phyloP scores from a whole-genome alignment of 2,329 filamentous ascomycete species.

The Cladosporium cucumerinum region DNA sequence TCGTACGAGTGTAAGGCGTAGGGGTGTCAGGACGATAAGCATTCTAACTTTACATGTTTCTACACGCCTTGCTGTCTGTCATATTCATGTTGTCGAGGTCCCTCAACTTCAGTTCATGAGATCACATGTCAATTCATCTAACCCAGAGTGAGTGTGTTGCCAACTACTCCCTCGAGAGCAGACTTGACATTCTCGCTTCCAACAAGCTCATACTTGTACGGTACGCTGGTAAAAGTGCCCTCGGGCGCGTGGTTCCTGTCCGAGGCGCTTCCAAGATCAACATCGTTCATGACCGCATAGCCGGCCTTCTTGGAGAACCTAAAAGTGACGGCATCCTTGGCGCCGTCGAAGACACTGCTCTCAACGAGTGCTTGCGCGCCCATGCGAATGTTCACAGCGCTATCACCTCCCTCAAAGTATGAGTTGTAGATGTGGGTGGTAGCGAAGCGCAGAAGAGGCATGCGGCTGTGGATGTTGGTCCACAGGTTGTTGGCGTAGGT shows the following conservation, averaged over 20 bases:
- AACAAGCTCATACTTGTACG: conserved; percentile 36
- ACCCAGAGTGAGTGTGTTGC: conserved; percentile 37
- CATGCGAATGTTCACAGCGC: conserved; percentile 43
- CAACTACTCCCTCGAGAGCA: conserved; percentile 40
- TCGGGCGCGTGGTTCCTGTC: conserved; percentile 31
- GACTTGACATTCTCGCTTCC: conserved; percentile 36
- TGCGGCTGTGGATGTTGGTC: conserved; percentile 61
- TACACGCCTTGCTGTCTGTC: not conserved
- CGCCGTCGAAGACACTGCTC: conserved; percentile 37
- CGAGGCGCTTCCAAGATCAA: conserved; percentile 34
- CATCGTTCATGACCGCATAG: conserved; percentile 33
- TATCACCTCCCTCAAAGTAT: conserved; percentile 39
- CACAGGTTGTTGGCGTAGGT: conserved; percentile 67
- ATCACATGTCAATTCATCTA: not conserved
- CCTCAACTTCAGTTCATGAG: not conserved
- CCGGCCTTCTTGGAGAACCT: conserved; percentile 33
- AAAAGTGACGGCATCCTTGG: conserved; percentile 37
- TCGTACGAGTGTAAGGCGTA: not conserved
- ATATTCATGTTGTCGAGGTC: no score
- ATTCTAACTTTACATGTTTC: not conserved
- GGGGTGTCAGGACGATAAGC: not conserved
- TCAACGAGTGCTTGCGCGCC: conserved; percentile 45
- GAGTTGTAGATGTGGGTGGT: conserved; percentile 61
- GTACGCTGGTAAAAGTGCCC: conserved; percentile 35
- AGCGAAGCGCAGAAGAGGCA: conserved; percentile 63